These are phyloP conservation scores for Apophysomyces elegans DNA, from an alignment of 371 early-diverging fungal species.

Conservation along the genomic window DNA sequence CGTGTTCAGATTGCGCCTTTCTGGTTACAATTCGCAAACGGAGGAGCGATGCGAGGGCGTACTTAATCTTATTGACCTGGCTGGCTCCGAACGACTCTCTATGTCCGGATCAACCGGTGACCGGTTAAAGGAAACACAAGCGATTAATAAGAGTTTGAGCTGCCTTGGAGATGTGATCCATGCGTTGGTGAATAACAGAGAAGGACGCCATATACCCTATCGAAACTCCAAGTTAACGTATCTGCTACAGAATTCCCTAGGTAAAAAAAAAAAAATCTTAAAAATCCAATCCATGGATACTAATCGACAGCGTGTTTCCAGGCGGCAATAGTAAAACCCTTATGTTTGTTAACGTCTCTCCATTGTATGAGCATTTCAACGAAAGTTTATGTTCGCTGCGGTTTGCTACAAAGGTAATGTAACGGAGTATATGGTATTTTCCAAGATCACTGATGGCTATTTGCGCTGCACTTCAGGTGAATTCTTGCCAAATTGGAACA, in stretches of 20 bases:
- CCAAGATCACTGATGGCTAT: background rate
- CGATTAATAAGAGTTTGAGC: conserved; percentile 96
- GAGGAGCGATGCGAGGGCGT: conserved; percentile 76
- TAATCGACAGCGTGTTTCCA: conserved; percentile 15
- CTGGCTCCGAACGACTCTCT: conserved; percentile 95
- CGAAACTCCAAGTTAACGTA: conserved; percentile 97
- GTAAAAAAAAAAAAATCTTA: conserved; percentile 12
- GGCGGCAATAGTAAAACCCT: conserved; percentile 95
- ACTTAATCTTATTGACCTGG: conserved; percentile 95
- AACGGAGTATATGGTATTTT: background rate
- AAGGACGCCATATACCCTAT: conserved; percentile 92
- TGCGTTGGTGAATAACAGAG: conserved; percentile 78
- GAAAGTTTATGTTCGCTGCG: conserved; percentile 95
- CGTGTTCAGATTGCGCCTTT: conserved; percentile 84
- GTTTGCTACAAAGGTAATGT: conserved; percentile 92
- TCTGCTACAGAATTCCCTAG: conserved; percentile 89
- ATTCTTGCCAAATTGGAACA: conserved; percentile 75
- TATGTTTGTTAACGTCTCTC: conserved; percentile 99
- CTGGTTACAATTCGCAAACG: conserved; percentile 74
- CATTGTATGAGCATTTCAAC: conserved; percentile 68
- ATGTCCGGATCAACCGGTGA: conserved; percentile 91
- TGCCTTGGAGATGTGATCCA: conserved; percentile 95
- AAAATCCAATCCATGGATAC: too few relatives aligned
- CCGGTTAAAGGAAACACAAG: conserved; percentile 93
- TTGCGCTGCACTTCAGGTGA: conserved; percentile 32